Evolutionary conservation across 495 filamentous ascomycete genomes (phyloP).

Genomic region (Penicillium parvum): DNA sequence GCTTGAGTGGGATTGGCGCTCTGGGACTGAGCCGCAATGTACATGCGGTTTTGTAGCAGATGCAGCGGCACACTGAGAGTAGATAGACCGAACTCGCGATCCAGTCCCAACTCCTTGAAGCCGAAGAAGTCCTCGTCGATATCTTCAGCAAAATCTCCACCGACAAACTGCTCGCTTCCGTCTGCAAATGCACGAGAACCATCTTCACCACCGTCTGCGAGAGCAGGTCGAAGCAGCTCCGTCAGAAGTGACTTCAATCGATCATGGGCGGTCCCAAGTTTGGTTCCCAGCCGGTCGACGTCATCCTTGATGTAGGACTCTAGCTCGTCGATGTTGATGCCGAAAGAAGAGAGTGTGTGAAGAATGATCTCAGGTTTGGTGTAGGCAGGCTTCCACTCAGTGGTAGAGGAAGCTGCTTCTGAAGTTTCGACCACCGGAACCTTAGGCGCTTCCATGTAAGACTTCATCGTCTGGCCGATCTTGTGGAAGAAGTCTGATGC

Average conservation of each 20-base stretch:
- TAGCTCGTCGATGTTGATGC: conserved; percentile 72
- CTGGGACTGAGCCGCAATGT: conserved; percentile 71
- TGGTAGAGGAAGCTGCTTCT: conserved; percentile 22
- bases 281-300: conserved; percentile 80
- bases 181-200: conserved; percentile 90
- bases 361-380: conserved; percentile 79
- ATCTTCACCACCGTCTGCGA: conserved; percentile 73
- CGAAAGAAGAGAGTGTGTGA: conserved; percentile 77
- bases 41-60: conserved; percentile 86
- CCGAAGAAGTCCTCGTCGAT: conserved; percentile 98
- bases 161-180: conserved; percentile 94
- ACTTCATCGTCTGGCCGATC: conserved; percentile 68
- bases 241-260: conserved; percentile 85
- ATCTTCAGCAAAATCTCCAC: conserved; percentile 95
- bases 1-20: conserved; percentile 49
- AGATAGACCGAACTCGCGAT: conserved; percentile 80
- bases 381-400: conserved; percentile 60
- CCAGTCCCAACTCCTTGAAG: conserved; percentile 91
- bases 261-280: conserved; percentile 80
- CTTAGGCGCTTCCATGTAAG: conserved; percentile 79
- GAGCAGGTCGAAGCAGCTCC: conserved; percentile 85
- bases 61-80: conserved; percentile 89
- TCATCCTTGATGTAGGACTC: conserved; percentile 93
- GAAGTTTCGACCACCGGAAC: conserved; percentile 42
- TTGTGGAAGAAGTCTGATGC: conserved; percentile 87